Evolutionary conservation across 768 basidiomycete species (phyloP), one percentile per base, ranked within the genome.

Genomic region (Candolleomyces eurysporus): DNA sequence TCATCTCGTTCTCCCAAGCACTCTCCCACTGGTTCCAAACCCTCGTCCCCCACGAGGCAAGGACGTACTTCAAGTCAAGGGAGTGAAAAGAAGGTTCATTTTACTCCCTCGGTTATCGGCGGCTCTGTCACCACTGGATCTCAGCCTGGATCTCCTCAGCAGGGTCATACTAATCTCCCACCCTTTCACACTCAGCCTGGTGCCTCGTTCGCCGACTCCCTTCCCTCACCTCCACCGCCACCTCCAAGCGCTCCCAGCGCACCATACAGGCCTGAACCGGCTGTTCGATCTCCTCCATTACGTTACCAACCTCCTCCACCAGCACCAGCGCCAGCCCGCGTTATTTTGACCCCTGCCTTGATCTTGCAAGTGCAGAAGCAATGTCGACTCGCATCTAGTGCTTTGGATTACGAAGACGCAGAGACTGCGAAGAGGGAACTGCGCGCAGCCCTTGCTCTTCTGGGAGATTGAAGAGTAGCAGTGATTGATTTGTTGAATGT

Each of bases 371-470:
- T 85, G 14, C 96, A 99, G 79, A 97, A 92, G 70, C 94, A 96
- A 67, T 94, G 94, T 66, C 83, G 84, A 57, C 97, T 90, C 76
- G 96, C 96, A 7, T 92, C 98, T 60, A 94, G 92, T 32, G 87
- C 97, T n/a, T 78, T 99, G 58, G 94, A 98, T 69, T 98, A 96
- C 71, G 96, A 98, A 70, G 96, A 99, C 73, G 80, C 81, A 10
- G 90, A 91, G 64, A 91, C 92, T 67, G 96, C 96, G 17, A 82
- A 84, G 69, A 88, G 83, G 70, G 94, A 99, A 74, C 74, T 99
- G 65, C 80, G 84, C 65, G 79, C 83, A 40, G 96, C 96, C 14
- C 74, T 99, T 63, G 79, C 78, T 36, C 73, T 84, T 39, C 76
- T 94, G 21, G 90, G 86, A 22, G 87, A 78, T 4, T 61, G 39